Evolutionary conservation across 306 rosid genomes (phyloP), one percentile per base, ranked within the genome.

Genomic region (Cucurbita ficifolia): DNA sequence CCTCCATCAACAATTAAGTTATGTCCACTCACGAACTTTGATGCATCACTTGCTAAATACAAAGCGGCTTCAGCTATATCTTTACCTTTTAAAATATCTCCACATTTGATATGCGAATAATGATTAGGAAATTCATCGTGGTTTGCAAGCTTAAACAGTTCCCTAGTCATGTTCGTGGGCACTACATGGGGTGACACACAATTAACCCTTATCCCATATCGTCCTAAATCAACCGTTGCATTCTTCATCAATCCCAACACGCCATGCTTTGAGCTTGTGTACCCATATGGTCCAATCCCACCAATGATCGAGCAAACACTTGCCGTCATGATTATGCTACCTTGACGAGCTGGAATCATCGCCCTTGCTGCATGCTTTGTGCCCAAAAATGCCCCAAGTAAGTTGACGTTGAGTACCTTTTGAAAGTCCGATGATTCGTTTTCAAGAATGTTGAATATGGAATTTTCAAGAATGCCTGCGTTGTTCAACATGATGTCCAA

Each of bases 401-500:
- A 18, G 50, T 86, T 88, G 0, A 84, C 79, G 0, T 51, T 54
- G 0, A 83, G 10, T 8, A 88, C 87, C 40, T 49, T 13, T 75
- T 88, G 79, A 14, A 88, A 88, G 2, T 80, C 83, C 0, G 74
- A 74, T 29, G 53, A 69, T 12, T 63, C 45, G 14, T 46, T 70
- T 4, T 83, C 88, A 0, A 77, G 12, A 6, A 88, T 84, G 80
- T 9, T 75, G 40, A 60, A 56, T 18, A 80, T 75, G 18, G 35
- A 46, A 5, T 0, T n/a, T 0, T 50, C 85, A 0, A 0, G 0
- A 16, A 77, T 54, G 4, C 87, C 91, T 0, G 91, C 89, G 11
- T 88, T 88, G 74, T 84, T 88, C 56, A 75, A 58, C 91, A 88
- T 84, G 61, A 86, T 84, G 38, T 88, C 95, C 0, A 86, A 83